Base-by-base conservation (phyloP, 2,329 filamentous ascomycete genomes). In the Tolypocladium inflatum region DNA sequence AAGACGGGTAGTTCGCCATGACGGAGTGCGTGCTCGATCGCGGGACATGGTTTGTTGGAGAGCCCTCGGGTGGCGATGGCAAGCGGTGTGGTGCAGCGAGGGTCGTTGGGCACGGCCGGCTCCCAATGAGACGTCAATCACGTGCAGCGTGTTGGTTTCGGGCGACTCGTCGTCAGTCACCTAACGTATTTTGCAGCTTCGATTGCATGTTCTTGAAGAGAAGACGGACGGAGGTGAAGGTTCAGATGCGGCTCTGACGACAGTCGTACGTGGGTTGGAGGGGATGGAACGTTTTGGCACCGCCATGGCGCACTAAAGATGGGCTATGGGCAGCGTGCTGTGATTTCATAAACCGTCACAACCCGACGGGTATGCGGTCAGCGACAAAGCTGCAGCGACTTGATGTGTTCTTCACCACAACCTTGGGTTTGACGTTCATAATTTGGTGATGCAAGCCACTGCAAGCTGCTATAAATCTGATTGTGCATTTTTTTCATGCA, bases 1-100 rank as follows among this genome's bases (percentile, higher is more conserved):
- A 65, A 61, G 67, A 69, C 65, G 64, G 60, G 60, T 64, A 63
- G 59, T 66, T 65, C 63, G 69, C 68, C 71, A 73, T 73, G 65
- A 58, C 67, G 63, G 61, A 66, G 60, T 59, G 61, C 58, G 62
- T 56, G 59, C 60, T 61, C 60, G 63, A 66, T 65, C 61, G 61
- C 55, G 56, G 58, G 63, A 68, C 70, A 71, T 71, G 63, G 56
- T 70, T 57, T 51, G 33, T 21, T 33, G n/a, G 38, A 15, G 30
- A 37, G 19, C n/a, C 39, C 23, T 19, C 30, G 23, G 33, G n/a
- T 38, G 50, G 52, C 57, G 35, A 55, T 13, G 41, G 51, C 30
- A 50, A 17, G 17, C 48, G 55, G 37, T 35, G 48, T 35, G 48
- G 26, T 50, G 30, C 19, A 35, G 38, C 30, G 15, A n/a, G 37